Percentiles rank a stretch among this genome's conserved stretches.
phyloP scores from a whole-genome alignment of 352 stramenopile species.

The Thraustochytrium striatum region DNA sequence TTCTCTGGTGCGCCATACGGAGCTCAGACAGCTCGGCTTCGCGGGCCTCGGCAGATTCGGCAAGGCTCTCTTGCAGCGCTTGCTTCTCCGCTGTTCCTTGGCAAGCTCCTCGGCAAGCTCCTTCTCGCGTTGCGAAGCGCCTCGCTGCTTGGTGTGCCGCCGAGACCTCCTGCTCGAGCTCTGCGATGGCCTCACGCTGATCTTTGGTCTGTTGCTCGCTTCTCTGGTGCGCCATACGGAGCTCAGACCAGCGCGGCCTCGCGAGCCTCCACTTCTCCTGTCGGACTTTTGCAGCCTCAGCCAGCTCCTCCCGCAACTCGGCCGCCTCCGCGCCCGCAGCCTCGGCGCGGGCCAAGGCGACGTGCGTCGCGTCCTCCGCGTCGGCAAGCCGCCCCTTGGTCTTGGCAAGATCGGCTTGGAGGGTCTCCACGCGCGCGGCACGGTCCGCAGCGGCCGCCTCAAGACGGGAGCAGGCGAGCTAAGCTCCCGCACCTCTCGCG shows the following conservation, averaged over 20 bases:
- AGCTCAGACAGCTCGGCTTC: not conserved
- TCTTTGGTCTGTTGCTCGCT: not conserved
- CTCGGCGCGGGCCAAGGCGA: not conserved
- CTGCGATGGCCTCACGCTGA: not conserved
- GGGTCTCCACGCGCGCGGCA: not conserved
- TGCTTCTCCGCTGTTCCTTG: not conserved
- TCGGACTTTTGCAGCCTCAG: not conserved
- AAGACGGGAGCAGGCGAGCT: not conserved
- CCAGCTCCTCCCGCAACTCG: not conserved
- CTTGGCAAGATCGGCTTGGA: constrained; percentile 7
- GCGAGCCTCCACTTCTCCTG: not conserved
- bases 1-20: not conserved
- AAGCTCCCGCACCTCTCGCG: too few relatives aligned
- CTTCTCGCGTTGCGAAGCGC: not conserved
- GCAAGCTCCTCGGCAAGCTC: not conserved
- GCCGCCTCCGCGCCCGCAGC: not conserved
- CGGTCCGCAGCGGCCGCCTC: not conserved
- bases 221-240: not conserved
- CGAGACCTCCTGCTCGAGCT: not conserved
- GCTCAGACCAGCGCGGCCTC: not conserved
- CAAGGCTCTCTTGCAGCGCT: not conserved
- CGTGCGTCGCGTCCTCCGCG: not conserved
- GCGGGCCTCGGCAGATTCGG: not conserved
- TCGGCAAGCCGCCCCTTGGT: not conserved
- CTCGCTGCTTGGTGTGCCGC: not conserved